Evolutionary conservation across 1,284 basidiomycete species (phyloP).

Genomic region (Thelephora terrestris): DNA sequence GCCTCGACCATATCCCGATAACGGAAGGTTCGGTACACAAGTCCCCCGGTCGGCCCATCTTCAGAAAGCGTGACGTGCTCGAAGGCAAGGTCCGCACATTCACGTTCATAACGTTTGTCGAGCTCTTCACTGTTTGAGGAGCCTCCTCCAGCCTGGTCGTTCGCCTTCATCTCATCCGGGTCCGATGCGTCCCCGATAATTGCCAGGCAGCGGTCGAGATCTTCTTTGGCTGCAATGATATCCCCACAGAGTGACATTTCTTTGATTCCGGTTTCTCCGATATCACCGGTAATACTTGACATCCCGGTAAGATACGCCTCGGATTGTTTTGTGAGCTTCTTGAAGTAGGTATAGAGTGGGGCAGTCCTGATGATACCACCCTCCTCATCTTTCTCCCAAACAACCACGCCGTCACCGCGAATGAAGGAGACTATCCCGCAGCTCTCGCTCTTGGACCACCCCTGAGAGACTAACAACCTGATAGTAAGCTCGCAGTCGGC

Average conservation of each 20-base stretch:
- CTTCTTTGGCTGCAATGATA: constrained; percentile 37
- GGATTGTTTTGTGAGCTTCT: constrained; percentile 40
- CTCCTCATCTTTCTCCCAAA: constrained; percentile 23
- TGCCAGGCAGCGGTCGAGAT: constrained; percentile 37
- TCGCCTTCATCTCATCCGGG: constrained; percentile 20
- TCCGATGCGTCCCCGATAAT: constrained; percentile 21
- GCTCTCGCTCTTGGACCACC: constrained; percentile 29
- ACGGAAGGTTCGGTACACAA: constrained; percentile 25
- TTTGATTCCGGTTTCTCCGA: constrained; percentile 33
- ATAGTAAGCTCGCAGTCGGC: constrained; percentile 42
- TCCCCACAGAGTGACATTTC: constrained; percentile 40
- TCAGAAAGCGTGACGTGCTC: constrained; percentile 27
- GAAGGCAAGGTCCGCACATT: constrained; percentile 39
- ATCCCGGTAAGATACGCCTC: constrained; percentile 40
- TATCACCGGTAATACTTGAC: constrained; percentile 28
- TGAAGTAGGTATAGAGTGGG: constrained; percentile 41
- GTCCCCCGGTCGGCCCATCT: constrained; percentile 12
- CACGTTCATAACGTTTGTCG: constrained; percentile 30
- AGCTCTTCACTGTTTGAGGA: constrained; percentile 17
- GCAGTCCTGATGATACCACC: constrained; percentile 23
- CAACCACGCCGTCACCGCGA: constrained; percentile 32
- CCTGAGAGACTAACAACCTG: constrained; percentile 30
- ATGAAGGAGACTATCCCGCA: constrained; percentile 39
- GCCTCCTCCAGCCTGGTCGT: constrained; percentile 21
- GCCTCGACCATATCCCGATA: constrained; percentile 24